Conservation (phyloP, 345 rosid species). For the Fremontodendron californicum region DNA sequence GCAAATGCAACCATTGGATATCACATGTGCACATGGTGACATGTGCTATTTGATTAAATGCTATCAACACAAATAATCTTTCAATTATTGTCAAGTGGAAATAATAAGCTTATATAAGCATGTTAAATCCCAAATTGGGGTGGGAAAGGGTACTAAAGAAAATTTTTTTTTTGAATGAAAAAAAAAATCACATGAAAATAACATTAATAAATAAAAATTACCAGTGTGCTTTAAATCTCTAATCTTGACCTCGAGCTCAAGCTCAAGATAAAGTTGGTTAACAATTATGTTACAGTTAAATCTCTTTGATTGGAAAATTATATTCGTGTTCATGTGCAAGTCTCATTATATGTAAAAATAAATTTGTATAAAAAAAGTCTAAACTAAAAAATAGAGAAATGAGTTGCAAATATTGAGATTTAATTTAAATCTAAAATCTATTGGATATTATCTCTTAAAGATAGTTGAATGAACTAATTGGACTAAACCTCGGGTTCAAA, state of each 20-base stretch:
- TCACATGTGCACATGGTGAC: slow-evolving; percentile 13
- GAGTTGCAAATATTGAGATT: too few species aligned
- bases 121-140: not conserved
- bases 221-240: not conserved
- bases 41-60: slow-evolving; percentile 4
- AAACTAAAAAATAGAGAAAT: too few species aligned
- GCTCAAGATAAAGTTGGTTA: not conserved
- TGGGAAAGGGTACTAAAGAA: not conserved
- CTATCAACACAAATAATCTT: not conserved
- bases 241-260: not conserved
- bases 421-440: too few species aligned
- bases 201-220: not conserved
- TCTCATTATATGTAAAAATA: too few species aligned
- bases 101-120: not conserved
- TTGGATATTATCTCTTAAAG: too few species aligned
- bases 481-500: too few species aligned
- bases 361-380: too few species aligned
- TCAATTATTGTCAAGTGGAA: slow-evolving; percentile 3
- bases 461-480: too few species aligned
- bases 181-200: not conserved
- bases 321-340: too few species aligned
- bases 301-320: not conserved
- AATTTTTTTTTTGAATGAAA: too few species aligned
- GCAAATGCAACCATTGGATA: not conserved
- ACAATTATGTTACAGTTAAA: not conserved